Conservation (phyloP, 768 basidiomycete species). For the Boletus vermiculosoides region DNA sequence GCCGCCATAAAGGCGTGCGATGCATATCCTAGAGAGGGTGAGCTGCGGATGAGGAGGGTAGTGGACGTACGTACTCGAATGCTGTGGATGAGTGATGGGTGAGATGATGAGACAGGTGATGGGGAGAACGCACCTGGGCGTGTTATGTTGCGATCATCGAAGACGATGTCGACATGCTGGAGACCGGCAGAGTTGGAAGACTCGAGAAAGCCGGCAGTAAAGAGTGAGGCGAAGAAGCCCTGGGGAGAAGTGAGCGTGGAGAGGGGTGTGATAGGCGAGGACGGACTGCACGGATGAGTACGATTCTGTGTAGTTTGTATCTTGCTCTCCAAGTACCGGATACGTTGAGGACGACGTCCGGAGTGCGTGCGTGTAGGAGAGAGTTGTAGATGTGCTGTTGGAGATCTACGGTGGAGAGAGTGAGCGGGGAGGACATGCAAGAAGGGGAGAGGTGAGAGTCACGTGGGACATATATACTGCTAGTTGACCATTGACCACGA, state of each 20-base stretch:
- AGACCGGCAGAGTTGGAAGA: conserved; percentile 36
- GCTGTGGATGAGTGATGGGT: conserved; percentile 43
- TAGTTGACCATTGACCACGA: conserved; percentile 33
- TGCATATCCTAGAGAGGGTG: conserved; percentile 60
- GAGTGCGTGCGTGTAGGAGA: conserved; percentile 67
- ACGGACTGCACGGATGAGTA: conserved; percentile 84
- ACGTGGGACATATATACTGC: background rate
- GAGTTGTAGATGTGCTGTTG: conserved; percentile 77
- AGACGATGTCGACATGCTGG: conserved; percentile 65
- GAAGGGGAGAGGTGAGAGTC: background rate
- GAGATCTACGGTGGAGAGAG: conserved; percentile 52
- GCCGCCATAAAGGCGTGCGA: conserved; percentile 84
- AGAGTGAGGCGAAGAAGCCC: conserved; percentile 89
- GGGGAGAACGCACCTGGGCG: conserved; percentile 64
- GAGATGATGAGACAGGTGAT: background rate
- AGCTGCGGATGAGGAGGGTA: conserved; percentile 1
- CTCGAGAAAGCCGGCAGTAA: conserved; percentile 77
- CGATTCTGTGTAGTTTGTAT: conserved; percentile 80
- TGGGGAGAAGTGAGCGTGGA: conserved; percentile 27
- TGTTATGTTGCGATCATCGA: conserved; percentile 88
- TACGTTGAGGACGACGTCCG: conserved; percentile 76
- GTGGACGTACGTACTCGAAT: conserved; percentile 69
- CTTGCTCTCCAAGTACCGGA: conserved; percentile 65
- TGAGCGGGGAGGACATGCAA: conserved; percentile 37
- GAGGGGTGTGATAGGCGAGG: background rate